phyloP scores from a whole-genome alignment of 306 rosid species.

The Malus orientalis region DNA sequence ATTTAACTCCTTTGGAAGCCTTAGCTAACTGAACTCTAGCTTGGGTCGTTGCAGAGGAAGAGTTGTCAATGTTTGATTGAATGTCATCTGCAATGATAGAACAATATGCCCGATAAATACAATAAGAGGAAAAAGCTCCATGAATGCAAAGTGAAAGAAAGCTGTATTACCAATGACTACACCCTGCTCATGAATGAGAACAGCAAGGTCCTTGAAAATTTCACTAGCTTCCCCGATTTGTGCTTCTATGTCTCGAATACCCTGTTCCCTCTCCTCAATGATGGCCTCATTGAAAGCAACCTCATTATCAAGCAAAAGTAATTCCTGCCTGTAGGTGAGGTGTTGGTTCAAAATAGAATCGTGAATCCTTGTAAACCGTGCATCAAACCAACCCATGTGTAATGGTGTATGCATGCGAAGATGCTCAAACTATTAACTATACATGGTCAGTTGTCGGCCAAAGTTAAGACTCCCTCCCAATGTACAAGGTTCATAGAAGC shows the following conservation, averaged over 20 bases:
- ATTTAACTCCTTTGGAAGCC: slow-evolving; percentile 60
- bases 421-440: not conserved
- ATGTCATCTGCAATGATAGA: slow-evolving; percentile 48
- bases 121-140: not conserved
- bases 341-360: slow-evolving; percentile 20
- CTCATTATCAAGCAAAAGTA: slow-evolving; percentile 50
- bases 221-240: slow-evolving; percentile 69
- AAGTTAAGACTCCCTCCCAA: not conserved
- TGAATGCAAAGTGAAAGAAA: not conserved
- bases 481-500: not conserved
- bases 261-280: slow-evolving; percentile 81
- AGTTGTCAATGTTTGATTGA: slow-evolving; percentile 52
- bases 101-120: not conserved
- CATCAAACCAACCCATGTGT: not conserved
- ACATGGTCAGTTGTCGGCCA: not conserved
- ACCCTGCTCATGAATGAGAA: slow-evolving; percentile 78
- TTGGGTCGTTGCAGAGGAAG: slow-evolving; percentile 52
- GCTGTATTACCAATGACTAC: slow-evolving; percentile 56
- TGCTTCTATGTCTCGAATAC: slow-evolving; percentile 60
- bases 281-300: slow-evolving; percentile 74
- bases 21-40: slow-evolving; percentile 48
- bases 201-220: slow-evolving; percentile 81
- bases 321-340: slow-evolving; percentile 54
- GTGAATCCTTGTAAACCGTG: not conserved
- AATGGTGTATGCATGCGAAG: not conserved